These are phyloP conservation scores for Baudoinia panamericana DNA, from an alignment of 495 filamentous ascomycete genomes.

Conservation along the genomic window DNA sequence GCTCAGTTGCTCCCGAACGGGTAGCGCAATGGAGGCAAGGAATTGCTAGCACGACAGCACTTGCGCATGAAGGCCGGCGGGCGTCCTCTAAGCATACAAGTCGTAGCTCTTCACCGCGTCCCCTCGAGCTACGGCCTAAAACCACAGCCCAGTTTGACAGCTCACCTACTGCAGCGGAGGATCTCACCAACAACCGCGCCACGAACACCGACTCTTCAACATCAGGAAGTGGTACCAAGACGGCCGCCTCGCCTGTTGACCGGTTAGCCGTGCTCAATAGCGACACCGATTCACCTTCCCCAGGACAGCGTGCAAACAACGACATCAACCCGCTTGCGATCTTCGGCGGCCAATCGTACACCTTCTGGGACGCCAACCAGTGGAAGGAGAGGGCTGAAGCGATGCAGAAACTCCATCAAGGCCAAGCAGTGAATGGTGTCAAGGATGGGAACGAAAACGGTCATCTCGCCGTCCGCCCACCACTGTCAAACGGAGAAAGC, in stretches of 20 bases:
- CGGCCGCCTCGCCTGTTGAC: neutral
- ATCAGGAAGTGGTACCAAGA: no score
- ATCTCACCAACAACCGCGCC: no score
- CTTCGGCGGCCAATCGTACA: conserved; percentile 9
- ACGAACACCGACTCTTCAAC: no score
- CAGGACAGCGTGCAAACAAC: no score
- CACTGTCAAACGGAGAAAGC: neutral
- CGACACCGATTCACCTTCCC: no score
- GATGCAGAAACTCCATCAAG: neutral
- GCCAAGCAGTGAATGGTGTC: neutral
- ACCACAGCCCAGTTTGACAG: no score
- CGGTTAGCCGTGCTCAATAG: neutral
- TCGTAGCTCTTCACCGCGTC: conserved; percentile 49
- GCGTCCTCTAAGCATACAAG: conserved; percentile 18
- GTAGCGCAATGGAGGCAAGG: conserved; percentile 87
- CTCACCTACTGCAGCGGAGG: no score
- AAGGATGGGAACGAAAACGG: neutral
- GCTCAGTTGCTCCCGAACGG: conserved; percentile 55
- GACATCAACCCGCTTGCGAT: conserved; percentile 16
- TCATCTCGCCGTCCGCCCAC: neutral
- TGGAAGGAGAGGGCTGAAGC: conserved; percentile 5
- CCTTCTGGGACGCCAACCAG: conserved; percentile 12
- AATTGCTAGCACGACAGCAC: conserved; percentile 43
- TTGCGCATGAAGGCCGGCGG: conserved; percentile 33
- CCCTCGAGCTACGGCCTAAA: no score